Evolutionary conservation across 73 alveolate genomes (phyloP).

Genomic region (Tetrahymena borealis): DNA sequence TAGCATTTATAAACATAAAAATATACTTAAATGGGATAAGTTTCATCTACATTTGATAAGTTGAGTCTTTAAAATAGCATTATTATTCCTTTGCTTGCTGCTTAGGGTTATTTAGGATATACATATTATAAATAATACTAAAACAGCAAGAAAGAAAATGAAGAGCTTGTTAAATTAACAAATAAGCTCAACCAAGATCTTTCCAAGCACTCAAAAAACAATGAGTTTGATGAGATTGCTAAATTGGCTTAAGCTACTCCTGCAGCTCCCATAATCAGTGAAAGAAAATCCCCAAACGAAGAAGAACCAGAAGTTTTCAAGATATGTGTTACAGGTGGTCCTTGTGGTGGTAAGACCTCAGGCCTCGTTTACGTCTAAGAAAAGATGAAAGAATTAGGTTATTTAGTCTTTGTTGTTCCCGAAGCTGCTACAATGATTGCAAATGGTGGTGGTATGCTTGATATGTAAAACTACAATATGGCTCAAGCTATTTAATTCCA

Average conservation of each 20-base stretch:
- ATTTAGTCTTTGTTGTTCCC: constrained; percentile 67
- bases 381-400: constrained; percentile 58
- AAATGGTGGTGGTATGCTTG: constrained; percentile 77
- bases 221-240: not conserved
- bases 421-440: constrained; percentile 74
- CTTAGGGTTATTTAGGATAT: not conserved
- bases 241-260: not conserved
- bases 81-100: not conserved
- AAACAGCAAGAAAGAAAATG: not conserved
- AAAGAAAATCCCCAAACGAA: not conserved
- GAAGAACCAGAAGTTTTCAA: constrained; percentile 38
- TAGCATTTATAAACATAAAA: not conserved
- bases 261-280: not conserved
- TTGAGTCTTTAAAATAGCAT: not conserved
- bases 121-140: not conserved
- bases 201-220: not conserved
- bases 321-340: constrained; percentile 80
- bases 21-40: not conserved
- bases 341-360: constrained; percentile 82
- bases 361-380: constrained; percentile 55
- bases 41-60: not conserved
- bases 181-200: not conserved
- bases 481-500: constrained; percentile 63
- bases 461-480: constrained; percentile 44
- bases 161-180: not conserved